Evolutionary conservation across 75 land plant species (phyloP).

Genomic region (Adiantum capillusveneris): DNA sequence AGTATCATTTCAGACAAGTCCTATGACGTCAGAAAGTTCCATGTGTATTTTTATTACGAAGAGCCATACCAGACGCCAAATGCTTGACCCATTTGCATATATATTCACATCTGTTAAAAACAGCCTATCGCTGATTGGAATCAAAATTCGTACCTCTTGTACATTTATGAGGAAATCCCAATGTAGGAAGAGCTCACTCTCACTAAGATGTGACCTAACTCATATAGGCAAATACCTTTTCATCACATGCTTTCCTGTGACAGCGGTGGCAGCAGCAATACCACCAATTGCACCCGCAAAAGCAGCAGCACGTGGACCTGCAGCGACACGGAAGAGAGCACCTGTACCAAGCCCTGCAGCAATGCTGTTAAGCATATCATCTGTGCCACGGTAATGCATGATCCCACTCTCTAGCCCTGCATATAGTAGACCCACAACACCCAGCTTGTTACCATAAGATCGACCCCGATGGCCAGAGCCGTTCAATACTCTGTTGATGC

Average conservation of each 20-base stretch:
- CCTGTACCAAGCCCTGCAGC: slow-evolving; percentile 83
- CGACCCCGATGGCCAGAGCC: slow-evolving; percentile 63
- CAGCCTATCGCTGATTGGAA: too few species aligned
- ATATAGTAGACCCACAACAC: slow-evolving; percentile 63
- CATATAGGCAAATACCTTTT: slow-evolving; percentile 67
- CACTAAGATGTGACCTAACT: background rate
- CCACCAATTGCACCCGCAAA: slow-evolving; percentile 88
- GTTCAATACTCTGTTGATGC: slow-evolving; percentile 66
- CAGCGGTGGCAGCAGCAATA: slow-evolving; percentile 47
- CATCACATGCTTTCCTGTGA: slow-evolving; percentile 53
- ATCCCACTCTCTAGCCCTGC: slow-evolving; percentile 77
- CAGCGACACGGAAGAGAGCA: slow-evolving; percentile 61
- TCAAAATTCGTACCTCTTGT: background rate
- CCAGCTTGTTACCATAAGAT: slow-evolving; percentile 55
- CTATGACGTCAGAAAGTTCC: too few species aligned
- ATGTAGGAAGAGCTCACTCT: too few species aligned
- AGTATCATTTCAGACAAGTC: too few species aligned
- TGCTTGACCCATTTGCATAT: too few species aligned
- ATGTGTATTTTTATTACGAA: too few species aligned
- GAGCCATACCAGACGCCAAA: too few species aligned
- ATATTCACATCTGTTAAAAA: background rate
- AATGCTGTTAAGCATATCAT: slow-evolving; percentile 59
- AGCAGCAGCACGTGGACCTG: slow-evolving; percentile 73
- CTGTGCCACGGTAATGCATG: slow-evolving; percentile 34
- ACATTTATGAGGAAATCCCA: too few species aligned